These are phyloP conservation scores for Balakata baccata DNA, from an alignment of 345 rosid species.

Conservation along the genomic window DNA sequence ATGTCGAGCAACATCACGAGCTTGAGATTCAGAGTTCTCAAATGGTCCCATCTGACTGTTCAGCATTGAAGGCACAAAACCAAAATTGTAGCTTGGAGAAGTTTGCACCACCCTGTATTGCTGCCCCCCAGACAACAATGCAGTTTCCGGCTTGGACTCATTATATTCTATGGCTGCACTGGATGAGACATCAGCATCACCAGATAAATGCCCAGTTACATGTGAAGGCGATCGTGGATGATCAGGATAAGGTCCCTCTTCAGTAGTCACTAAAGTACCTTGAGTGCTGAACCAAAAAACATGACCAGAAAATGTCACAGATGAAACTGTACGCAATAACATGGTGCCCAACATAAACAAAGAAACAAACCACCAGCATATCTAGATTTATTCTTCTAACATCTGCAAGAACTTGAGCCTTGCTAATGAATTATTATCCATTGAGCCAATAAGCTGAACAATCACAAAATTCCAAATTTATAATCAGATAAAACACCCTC, in stretches of 20 bases:
- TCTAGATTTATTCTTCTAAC: not conserved
- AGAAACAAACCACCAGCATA: not conserved
- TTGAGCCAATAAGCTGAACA: not conserved
- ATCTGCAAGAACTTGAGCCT: not conserved
- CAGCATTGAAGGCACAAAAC: slow-evolving; percentile 57
- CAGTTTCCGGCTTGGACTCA: slow-evolving; percentile 57
- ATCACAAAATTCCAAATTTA: not conserved
- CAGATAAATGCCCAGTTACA: slow-evolving; percentile 49
- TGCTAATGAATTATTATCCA: not conserved
- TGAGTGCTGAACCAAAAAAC: slow-evolving; percentile 45
- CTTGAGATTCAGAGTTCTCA: slow-evolving; percentile 76
- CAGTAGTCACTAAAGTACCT: slow-evolving; percentile 35
- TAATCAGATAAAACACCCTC: not conserved
- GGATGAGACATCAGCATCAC: slow-evolving; percentile 48
- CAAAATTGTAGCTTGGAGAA: slow-evolving; percentile 54
- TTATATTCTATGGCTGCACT: slow-evolving; percentile 48
- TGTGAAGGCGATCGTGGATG: slow-evolving; percentile 45
- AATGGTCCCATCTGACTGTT: slow-evolving; percentile 58
- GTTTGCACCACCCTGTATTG: slow-evolving; percentile 57
- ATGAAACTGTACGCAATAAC: not conserved
- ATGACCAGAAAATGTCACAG: not conserved
- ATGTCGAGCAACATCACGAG: slow-evolving; percentile 64
- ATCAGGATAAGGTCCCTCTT: slow-evolving; percentile 52
- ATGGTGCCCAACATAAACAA: not conserved
- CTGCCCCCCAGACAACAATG: slow-evolving; percentile 47